Evolutionary conservation across 176 grass and related monocot species (phyloP).

Genomic region (Rhipidocladum racemiflorum): DNA sequence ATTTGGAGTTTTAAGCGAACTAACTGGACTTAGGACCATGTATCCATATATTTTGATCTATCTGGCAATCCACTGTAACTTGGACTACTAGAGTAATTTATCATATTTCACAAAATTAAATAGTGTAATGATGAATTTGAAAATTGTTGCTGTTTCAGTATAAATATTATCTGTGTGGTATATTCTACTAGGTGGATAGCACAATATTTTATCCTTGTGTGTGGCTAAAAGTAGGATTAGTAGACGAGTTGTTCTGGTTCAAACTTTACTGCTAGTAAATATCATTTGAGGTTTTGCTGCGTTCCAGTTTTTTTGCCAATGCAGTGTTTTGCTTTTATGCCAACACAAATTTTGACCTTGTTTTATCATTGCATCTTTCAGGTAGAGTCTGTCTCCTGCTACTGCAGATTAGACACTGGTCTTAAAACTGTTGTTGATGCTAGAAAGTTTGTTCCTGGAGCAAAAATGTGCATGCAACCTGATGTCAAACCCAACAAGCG

Average conservation of each 20-base stretch:
- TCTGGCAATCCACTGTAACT: background rate
- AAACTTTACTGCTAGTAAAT: background rate
- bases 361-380: constrained; percentile 32
- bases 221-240: background rate
- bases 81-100: background rate
- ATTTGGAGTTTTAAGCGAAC: background rate
- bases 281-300: background rate
- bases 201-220: background rate
- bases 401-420: constrained; percentile 78
- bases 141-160: background rate
- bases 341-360: background rate
- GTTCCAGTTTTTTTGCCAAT: background rate
- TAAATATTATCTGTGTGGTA: background rate
- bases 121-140: background rate
- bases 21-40: background rate
- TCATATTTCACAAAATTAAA: background rate
- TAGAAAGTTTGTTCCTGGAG: constrained; percentile 76
- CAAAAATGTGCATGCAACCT: constrained; percentile 79
- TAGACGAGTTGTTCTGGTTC: background rate
- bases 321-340: background rate
- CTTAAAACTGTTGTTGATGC: constrained; percentile 85
- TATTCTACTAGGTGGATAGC: background rate
- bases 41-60: background rate
- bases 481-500: constrained; percentile 62
- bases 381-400: constrained; percentile 81